Evolutionary conservation across 345 rosid species (phyloP), one percentile per base, ranked within the genome.

Genomic region (Aquilaria yunnanensis): DNA sequence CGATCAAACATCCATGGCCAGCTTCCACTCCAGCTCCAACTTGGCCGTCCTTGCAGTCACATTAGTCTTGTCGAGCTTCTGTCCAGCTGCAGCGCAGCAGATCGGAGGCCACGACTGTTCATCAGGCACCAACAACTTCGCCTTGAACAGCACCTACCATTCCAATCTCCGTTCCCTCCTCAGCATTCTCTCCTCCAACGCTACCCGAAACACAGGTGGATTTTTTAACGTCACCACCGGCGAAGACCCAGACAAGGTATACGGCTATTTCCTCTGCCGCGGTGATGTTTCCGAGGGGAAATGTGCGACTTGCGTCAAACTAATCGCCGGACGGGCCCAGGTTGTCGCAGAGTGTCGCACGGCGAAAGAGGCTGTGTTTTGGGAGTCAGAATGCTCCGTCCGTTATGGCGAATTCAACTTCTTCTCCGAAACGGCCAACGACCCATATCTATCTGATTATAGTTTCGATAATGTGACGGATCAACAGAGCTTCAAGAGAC

Each of bases 381-480:
- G 67, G 72, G 67, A 66, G 14, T 69, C 71, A 0, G 10, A 63
- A 51, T 71, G 79, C 67, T 59, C 51, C 60, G 37, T 61, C 1
- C 64, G 55, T 49, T 61, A 61, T 53, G n/a, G 45, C 30, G 34
- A 61, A n/a, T 14, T n/a, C 23, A 45, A 50, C 31, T 49, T 47
- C 29, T 49, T 61, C 47, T 33, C 56, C 9, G 5, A 7, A 52
- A 9, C 14, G 6, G 9, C 8, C 9, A 52, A 14, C 55, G 9
- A 4, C 70, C 48, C 12, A 12, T 0, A 3, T 4, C 0, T 2
- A 7, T 16, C 23, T n/a, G 30, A 10, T 4, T 2, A 8, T 16
- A 16, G 23, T 16, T 16, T 16, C 23, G 10, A 4, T 10, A 10
- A 52, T 2, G 16, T 52, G 10, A 3, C 10, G 30, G 10, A 52